Percentiles rank a stretch among this genome's conserved stretches.
These are phyloP conservation scores for Hymenoscyphus fraxineus DNA, from an alignment of 2,329 filamentous ascomycete genomes.

Conservation along the genomic window DNA sequence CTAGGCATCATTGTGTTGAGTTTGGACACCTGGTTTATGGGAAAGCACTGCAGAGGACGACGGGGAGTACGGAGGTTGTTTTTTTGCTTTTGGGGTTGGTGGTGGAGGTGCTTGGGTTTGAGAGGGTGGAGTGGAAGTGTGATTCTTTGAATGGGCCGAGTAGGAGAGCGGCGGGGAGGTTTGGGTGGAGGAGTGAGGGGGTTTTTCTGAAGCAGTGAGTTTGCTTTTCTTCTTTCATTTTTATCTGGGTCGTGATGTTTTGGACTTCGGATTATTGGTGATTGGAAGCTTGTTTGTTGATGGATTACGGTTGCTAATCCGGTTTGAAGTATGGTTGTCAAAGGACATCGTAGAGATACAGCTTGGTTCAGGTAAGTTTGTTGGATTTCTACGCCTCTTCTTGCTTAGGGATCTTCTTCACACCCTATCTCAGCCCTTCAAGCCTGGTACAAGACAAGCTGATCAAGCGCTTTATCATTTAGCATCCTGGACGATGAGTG, in stretches of 20 bases:
- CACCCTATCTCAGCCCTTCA: not conserved
- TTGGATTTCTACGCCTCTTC: not conserved
- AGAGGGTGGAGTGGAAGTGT: conserved; percentile 63
- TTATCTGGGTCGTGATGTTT: too few species aligned
- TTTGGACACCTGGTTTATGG: conserved; percentile 55
- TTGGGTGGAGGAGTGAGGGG: conserved; percentile 59
- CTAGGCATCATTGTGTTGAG: conserved; percentile 49
- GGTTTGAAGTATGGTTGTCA: conserved; percentile 46
- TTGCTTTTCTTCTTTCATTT: not conserved
- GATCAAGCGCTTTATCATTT: not conserved
- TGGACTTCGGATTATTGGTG: not conserved
- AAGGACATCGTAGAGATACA: conserved; percentile 55
- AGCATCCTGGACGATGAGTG: conserved; percentile 58
- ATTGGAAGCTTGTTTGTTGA: not conserved
- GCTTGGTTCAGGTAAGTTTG: conserved; percentile 45
- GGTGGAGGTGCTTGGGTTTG: conserved; percentile 52
- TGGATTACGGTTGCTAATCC: not conserved
- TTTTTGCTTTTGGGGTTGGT: conserved; percentile 52
- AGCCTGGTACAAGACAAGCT: not conserved
- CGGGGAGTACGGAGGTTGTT: conserved; percentile 53
- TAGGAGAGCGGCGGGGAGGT: conserved; percentile 49
- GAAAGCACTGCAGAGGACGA: conserved; percentile 48
- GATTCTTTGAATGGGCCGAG: conserved; percentile 53
- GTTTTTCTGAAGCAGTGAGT: conserved; percentile 52
- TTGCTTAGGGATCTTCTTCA: not conserved